Base-by-base conservation (phyloP, 2,329 filamentous ascomycete species). In the Clonostachys rosea region DNA sequence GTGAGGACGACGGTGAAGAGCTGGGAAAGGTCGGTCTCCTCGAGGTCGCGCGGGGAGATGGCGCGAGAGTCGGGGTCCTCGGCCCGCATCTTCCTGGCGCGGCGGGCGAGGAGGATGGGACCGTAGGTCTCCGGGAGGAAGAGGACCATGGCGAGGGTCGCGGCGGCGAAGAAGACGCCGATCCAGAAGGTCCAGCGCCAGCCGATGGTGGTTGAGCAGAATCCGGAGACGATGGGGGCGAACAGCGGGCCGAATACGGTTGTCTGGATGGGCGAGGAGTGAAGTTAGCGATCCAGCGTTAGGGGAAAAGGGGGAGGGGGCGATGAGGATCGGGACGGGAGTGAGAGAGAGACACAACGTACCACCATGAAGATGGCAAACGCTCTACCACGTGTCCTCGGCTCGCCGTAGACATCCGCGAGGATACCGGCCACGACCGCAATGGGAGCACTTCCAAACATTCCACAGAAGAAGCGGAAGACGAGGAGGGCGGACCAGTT, bases 181-280 rank as follows among this genome's bases (percentile, higher is more conserved):
- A 89, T 75, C 78, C 84, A 88, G 57, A 87, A 87, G 2, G 76
- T 67, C 86, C 85, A 89, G 40, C 81, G 74, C 86, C 85, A 89
- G 24, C 76, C 78, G 24, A 86, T 74, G 2, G 70, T 73, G 2
- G 70, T 59, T 1, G 79, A 70, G 37, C 79, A 75, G 62, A 77
- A 87, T 10, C 84, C 85, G 1, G 80, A 81, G 18, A 85, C 73
- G 14, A 85, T 78, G 4, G 85, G 85, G 1, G 82, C 80, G 3
- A 84, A 62, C n/a, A 88, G 71, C 1, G 83, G 85, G 1, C 86
- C 86, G 41, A 80, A 80, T 1, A 79, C 75, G 5, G 85, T 89
- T 13, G 75, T 73, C 75, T 79, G 51, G 34, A 16, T 14, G 35
- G 34, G 20, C 34, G 42, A 16, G 12, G 13, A 42, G 39, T 34